phyloP scores from a whole-genome alignment of 345 rosid genomes.

The Syzygium jambos region DNA sequence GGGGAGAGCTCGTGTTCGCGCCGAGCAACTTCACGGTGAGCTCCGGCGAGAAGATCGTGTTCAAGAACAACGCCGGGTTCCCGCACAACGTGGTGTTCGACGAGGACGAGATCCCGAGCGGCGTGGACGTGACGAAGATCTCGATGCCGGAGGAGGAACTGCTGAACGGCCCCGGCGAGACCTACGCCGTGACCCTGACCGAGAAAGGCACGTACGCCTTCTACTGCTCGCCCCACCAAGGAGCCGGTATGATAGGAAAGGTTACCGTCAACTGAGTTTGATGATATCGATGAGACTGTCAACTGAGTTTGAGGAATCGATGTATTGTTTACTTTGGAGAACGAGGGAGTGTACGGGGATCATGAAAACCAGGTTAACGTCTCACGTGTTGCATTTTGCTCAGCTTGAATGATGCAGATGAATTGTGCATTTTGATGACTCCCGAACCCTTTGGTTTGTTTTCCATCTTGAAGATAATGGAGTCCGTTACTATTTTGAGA shows the following conservation, averaged over 20 bases:
- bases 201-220: slow-evolving; percentile 67
- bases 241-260: slow-evolving; percentile 91
- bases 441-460: not conserved
- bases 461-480: not conserved
- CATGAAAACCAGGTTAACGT: not conserved
- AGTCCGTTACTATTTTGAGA: not conserved
- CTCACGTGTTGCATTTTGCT: not conserved
- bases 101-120: slow-evolving; percentile 80
- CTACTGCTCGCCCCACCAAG: slow-evolving; percentile 89
- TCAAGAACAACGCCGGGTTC: slow-evolving; percentile 90
- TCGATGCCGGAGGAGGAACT: slow-evolving; percentile 68
- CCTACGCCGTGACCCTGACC: slow-evolving; percentile 51
- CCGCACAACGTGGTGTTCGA: slow-evolving; percentile 89
- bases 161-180: slow-evolving; percentile 66
- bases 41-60: slow-evolving; percentile 77
- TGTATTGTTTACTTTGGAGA: not conserved
- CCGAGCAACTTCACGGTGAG: slow-evolving; percentile 46
- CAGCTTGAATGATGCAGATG: not conserved
- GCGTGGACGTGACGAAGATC: slow-evolving; percentile 70
- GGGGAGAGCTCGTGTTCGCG: slow-evolving; percentile 59
- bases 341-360: not conserved
- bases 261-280: slow-evolving; percentile 57
- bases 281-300: not conserved
- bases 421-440: not conserved
- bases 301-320: not conserved